Conservation (phyloP, 805 yeast species). For the Hanseniaspora occidentalis region DNA sequence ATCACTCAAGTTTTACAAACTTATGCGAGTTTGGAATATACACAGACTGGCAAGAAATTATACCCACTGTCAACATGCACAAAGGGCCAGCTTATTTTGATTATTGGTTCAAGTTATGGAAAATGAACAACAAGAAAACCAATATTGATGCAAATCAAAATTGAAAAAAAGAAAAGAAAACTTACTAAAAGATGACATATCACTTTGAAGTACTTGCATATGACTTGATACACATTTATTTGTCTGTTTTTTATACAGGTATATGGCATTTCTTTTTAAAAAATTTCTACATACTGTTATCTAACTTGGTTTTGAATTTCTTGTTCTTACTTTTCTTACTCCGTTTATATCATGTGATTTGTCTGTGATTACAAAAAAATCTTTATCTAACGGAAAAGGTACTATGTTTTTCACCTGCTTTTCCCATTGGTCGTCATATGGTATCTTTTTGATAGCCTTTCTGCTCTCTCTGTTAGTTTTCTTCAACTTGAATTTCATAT, state of each 20-base stretch:
- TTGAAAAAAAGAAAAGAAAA: background rate
- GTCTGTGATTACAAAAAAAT: background rate
- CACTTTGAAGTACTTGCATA: too few relatives aligned
- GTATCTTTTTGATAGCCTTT: background rate
- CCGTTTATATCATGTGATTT: background rate
- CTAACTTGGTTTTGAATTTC: background rate
- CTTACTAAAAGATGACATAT: background rate
- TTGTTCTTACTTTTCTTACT: background rate
- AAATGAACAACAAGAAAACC: conserved; percentile 8
- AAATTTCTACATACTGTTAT: background rate
- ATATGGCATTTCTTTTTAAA: background rate
- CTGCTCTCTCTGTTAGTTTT: background rate
- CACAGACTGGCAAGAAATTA: conserved; percentile 37
- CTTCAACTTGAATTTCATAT: background rate
- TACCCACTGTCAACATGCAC: conserved; percentile 60
- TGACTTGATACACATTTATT: too few relatives aligned
- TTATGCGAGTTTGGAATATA: conserved; percentile 49
- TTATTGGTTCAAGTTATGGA: conserved; percentile 27
- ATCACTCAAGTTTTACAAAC: conserved; percentile 85
- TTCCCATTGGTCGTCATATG: background rate
- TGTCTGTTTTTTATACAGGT: background rate
- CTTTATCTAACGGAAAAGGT: background rate
- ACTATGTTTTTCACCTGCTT: background rate
- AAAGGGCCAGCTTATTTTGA: conserved; percentile 11
- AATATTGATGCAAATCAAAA: background rate